These are phyloP conservation scores for Neofusicoccum sp. DNA, from an alignment of 2,329 filamentous ascomycete genomes.

Conservation along the genomic window DNA sequence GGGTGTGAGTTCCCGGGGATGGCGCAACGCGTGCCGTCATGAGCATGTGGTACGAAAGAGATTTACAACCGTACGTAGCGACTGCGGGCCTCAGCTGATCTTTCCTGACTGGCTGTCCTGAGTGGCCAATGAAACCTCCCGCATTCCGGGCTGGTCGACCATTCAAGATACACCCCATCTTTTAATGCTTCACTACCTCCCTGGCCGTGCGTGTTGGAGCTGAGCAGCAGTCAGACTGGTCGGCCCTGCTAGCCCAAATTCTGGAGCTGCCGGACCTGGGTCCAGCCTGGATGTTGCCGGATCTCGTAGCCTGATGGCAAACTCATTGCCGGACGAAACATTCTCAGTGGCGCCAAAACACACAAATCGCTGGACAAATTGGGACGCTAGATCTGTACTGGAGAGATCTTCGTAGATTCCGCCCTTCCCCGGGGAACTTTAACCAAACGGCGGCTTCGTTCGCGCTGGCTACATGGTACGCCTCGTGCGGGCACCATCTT, in stretches of 20 bases:
- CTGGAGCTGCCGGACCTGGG: background rate
- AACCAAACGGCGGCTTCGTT: background rate
- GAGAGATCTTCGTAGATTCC: background rate
- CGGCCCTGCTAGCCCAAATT: background rate
- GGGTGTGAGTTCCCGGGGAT: constrained; percentile 4
- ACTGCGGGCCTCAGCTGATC: background rate
- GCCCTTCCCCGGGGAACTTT: background rate
- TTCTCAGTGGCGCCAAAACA: background rate
- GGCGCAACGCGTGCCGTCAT: constrained; percentile 2
- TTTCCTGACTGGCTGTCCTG: background rate
- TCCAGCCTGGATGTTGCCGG: background rate
- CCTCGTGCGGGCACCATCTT: background rate
- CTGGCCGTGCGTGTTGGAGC: background rate
- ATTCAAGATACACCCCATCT: background rate
- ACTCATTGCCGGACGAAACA: background rate
- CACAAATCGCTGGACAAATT: background rate
- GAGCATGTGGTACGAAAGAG: background rate
- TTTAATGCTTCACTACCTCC: background rate
- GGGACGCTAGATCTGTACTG: background rate
- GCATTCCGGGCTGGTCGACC: background rate
- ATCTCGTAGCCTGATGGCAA: background rate
- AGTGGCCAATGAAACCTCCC: background rate
- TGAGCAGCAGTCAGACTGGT: background rate
- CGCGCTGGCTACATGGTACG: background rate
- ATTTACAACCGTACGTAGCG: background rate